These are phyloP conservation scores for Pseudoturritis turrita DNA, from an alignment of 345 rosid species.

Conservation along the genomic window DNA sequence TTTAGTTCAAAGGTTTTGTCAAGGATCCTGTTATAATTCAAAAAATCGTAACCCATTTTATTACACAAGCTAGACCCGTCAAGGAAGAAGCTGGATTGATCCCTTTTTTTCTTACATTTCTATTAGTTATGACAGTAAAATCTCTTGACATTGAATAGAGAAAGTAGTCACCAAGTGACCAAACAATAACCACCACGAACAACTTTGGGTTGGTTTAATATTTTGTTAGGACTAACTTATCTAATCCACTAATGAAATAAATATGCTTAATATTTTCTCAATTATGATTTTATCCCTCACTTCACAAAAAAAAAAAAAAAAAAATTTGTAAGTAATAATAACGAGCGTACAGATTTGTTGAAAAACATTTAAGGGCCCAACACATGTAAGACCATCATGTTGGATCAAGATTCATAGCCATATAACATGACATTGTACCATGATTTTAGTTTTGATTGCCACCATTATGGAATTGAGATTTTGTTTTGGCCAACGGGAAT, in stretches of 20 bases:
- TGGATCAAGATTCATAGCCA: not conserved
- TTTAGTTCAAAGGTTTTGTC: not conserved
- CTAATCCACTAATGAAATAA: not conserved
- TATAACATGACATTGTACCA: not conserved
- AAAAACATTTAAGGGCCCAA: slow-evolving; percentile 7
- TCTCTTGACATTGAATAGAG: not conserved
- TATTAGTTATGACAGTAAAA: not conserved
- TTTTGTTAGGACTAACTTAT: not conserved
- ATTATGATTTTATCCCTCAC: not conserved
- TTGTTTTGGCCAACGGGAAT: not conserved
- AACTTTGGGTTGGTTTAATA: not conserved
- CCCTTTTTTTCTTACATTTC: not conserved
- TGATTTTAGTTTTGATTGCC: not conserved
- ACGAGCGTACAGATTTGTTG: not conserved
- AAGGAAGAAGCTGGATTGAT: not conserved
- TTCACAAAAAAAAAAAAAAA: not conserved
- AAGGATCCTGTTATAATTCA: not conserved
- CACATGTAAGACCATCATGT: slow-evolving; percentile 2
- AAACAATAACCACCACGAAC: not conserved
- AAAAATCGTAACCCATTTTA: not conserved
- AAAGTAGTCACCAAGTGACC: not conserved
- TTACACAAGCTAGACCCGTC: no score
- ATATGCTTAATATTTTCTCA: not conserved
- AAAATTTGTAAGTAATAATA: not conserved
- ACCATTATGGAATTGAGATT: not conserved